Base-by-base conservation (phyloP, 306 rosid species). In the Castanopsis chinensis region DNA sequence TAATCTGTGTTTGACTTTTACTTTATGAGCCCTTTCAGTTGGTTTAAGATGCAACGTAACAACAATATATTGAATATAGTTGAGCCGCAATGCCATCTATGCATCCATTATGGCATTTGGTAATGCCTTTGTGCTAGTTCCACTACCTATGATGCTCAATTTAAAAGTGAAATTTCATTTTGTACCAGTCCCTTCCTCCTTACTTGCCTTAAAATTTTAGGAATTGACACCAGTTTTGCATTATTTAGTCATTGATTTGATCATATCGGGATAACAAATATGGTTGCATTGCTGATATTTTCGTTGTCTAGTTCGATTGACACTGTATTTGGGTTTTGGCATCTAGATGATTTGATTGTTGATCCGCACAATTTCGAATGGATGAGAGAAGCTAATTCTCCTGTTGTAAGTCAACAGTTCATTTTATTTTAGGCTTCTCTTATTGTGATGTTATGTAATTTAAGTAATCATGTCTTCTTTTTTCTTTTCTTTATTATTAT, bases 361-460 rank as follows among this genome's bases (percentile, higher is more conserved):
- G 98, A 95, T 88, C 99, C 98, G 58, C 93, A 92, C 75, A 93
- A 91, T 83, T 77, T 95, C 57, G 97, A 91, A 86, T 95, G 98
- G 98, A 83, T 93, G 84, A 89, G 98, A 83, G 98, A 93, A 84
- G 94, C 97, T 81, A 89, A 85, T 74, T 93, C 98, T 86, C 99
- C 98, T 58, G 87, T 95, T 60, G 99, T 95, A 91, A 90, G 98
- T 89, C 65, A 75, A 73, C 43, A 35, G 45, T 73, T 77, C 76
- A 69, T 76, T 51, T 67, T 64, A 21, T 1, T 15, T 5, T 11
- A 79, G 71, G 59, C 71, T 81, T 75, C 77, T 72, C 56, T 60
- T 64, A 52, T 71, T 35, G 52, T 20, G 43, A 76, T 79, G 56
- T 28, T 55, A 45, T 64, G 6, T 21, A 7, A 7, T 19, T 63